Evolutionary conservation across 345 rosid species (phyloP).

Genomic region (Eucalyptus regnans): DNA sequence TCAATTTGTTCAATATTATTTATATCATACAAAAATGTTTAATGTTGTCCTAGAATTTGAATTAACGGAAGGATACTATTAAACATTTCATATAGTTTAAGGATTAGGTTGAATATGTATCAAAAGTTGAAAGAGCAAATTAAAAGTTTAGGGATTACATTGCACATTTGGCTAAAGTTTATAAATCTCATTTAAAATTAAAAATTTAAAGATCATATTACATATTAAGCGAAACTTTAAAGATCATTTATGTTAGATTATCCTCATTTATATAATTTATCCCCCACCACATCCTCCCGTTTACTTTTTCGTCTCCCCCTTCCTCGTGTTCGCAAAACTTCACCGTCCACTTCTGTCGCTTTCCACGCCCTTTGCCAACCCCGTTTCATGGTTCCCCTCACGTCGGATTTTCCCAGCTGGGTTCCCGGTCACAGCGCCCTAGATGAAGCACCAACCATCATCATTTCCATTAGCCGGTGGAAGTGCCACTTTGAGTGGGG

Average conservation of each 20-base stretch:
- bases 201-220: too few species aligned
- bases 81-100: too few species aligned
- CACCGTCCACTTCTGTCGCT: background rate
- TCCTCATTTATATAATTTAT: background rate
- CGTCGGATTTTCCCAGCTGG: background rate
- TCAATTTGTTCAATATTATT: too few species aligned
- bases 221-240: too few species aligned
- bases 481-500: background rate
- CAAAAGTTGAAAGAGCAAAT: accelerated
- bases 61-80: accelerated
- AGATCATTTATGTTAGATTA: too few species aligned
- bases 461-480: background rate
- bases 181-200: too few species aligned
- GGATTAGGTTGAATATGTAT: too few species aligned
- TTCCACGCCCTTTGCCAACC: background rate
- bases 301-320: background rate
- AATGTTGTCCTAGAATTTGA: too few species aligned
- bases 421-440: background rate
- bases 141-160: too few species aligned
- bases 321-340: background rate
- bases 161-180: too few species aligned
- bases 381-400: background rate
- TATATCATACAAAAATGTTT: too few species aligned
- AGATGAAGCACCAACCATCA: background rate
- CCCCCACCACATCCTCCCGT: background rate